A percentile compares a stretch with the other conserved stretches of the same genome.
Evolutionary conservation across 2,329 filamentous ascomycete genomes (phyloP).

Genomic region (Sarocladium oryzae): DNA sequence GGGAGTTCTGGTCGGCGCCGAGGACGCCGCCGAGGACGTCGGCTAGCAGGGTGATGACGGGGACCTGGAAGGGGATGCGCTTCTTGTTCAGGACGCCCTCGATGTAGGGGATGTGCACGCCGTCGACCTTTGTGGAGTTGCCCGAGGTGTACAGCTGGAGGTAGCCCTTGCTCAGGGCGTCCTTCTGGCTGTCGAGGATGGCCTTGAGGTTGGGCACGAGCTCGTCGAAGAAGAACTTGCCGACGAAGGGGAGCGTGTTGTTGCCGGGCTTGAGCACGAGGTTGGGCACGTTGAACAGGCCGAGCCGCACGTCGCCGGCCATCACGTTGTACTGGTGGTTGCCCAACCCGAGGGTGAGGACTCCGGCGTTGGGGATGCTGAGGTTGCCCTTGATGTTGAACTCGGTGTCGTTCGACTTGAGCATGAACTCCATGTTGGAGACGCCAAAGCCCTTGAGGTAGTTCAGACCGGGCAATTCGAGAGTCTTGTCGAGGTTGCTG

Average conservation of each 20-base stretch:
- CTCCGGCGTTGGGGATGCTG: constrained; percentile 32
- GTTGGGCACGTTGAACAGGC: constrained; percentile 20
- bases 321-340: neutral
- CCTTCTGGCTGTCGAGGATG: constrained; percentile 31
- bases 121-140: constrained; percentile 34
- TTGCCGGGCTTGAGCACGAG: constrained; percentile 35
- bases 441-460: constrained; percentile 29
- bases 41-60: constrained; percentile 31
- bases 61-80: constrained; percentile 26
- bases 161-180: constrained; percentile 30
- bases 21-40: constrained; percentile 31
- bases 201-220: constrained; percentile 34
- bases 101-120: constrained; percentile 36
- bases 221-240: constrained; percentile 33
- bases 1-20: constrained; percentile 20
- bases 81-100: constrained; percentile 36
- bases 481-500: constrained; percentile 30
- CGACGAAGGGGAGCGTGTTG: constrained; percentile 33
- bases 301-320: constrained; percentile 1
- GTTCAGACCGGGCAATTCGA: constrained; percentile 29
- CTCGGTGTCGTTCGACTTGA: constrained; percentile 26
- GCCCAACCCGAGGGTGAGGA: constrained; percentile 32
- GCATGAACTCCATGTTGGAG: constrained; percentile 23
- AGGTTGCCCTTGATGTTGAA: constrained; percentile 30
- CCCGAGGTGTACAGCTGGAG: constrained; percentile 34